Conservation (phyloP, 495 filamentous ascomycete genomes). For the Talaromyces stipitatus region DNA sequence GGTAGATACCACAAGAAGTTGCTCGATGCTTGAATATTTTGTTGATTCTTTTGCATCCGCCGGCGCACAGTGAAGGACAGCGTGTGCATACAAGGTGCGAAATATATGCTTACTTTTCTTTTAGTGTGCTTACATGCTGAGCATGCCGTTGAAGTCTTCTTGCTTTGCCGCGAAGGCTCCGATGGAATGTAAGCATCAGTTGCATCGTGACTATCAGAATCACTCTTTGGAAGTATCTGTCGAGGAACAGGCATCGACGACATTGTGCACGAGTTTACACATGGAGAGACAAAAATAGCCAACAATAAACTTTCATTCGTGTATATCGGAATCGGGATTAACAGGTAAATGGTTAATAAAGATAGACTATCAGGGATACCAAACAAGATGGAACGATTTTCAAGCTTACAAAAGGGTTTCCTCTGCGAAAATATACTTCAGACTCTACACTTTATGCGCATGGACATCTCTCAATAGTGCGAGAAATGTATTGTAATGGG, state of each 20-base stretch:
- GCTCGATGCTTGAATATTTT: too few relatives aligned
- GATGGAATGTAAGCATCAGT: not conserved
- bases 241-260: not conserved
- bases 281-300: not conserved
- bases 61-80: not conserved
- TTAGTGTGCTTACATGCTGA: constrained; percentile 34
- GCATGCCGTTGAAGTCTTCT: constrained; percentile 37
- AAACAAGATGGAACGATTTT: not conserved
- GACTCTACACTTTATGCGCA: not conserved
- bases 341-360: not conserved
- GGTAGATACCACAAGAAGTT: too few relatives aligned
- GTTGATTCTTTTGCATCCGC: not conserved
- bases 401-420: not conserved
- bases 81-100: not conserved
- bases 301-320: not conserved
- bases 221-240: not conserved
- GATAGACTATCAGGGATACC: not conserved
- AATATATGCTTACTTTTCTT: constrained; percentile 25
- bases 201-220: not conserved
- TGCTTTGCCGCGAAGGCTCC: constrained; percentile 5
- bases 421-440: not conserved
- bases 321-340: not conserved
- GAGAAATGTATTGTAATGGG: not conserved
- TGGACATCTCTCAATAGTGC: not conserved
- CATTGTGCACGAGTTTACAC: not conserved